These are phyloP conservation scores for Kandelia obovata DNA, from an alignment of 345 rosid species.

Conservation along the genomic window DNA sequence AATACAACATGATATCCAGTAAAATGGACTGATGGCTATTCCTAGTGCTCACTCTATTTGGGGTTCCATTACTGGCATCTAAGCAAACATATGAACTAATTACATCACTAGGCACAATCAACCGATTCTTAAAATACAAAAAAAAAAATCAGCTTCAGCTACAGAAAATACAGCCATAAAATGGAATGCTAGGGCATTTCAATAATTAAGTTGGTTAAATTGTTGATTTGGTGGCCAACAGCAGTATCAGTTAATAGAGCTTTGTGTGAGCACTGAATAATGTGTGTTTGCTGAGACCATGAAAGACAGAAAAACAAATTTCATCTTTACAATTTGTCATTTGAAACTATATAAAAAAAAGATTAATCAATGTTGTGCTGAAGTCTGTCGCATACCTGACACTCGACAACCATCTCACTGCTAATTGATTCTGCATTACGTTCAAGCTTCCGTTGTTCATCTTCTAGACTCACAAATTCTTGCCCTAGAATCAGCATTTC, in stretches of 20 bases:
- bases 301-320: no score
- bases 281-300: no score
- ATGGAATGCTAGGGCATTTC: no score
- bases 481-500: slow-evolving; percentile 58
- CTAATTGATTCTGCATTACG: slow-evolving; percentile 91
- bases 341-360: no score
- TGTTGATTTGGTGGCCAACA: no score
- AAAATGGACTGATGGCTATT: not conserved
- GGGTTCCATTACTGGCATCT: slow-evolving; percentile 1
- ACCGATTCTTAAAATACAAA: no score
- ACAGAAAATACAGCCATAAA: no score
- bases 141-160: no score
- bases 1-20: not conserved
- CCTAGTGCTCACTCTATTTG: not conserved
- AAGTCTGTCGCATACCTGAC: slow-evolving; percentile 57
- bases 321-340: no score
- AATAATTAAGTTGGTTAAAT: no score
- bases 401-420: slow-evolving; percentile 91
- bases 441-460: slow-evolving; percentile 86
- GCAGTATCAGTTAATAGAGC: no score
- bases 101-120: not conserved
- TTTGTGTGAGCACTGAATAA: no score
- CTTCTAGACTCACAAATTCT: slow-evolving; percentile 58
- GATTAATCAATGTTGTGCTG: not conserved
- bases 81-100: not conserved